These are phyloP conservation scores for Saccharomycopsis guyanensis DNA, from an alignment of 805 yeast species.

Conservation along the genomic window DNA sequence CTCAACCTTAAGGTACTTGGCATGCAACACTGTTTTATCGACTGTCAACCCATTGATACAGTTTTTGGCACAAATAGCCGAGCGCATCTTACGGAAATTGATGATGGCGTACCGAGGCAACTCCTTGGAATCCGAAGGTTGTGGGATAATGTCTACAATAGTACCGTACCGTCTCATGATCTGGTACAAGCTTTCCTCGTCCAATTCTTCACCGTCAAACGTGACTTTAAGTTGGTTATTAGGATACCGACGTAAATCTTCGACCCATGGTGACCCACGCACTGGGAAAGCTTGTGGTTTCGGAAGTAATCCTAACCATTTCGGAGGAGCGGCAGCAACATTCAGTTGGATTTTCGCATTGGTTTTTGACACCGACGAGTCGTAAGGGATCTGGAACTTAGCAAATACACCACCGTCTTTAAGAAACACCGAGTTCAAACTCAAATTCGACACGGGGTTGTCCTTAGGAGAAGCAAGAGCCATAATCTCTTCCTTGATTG, in stretches of 20 bases:
- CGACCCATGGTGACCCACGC: conserved; percentile 93
- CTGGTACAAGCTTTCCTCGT: conserved; percentile 67
- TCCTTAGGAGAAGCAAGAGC: conserved; percentile 32
- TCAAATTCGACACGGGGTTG: conserved; percentile 34
- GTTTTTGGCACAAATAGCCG: conserved; percentile 82
- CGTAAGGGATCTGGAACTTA: conserved; percentile 55
- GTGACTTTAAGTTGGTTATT: conserved; percentile 52
- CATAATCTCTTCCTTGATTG: conserved; percentile 3
- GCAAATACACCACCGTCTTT: conserved; percentile 96
- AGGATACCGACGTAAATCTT: conserved; percentile 78
- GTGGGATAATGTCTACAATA: conserved; percentile 65
- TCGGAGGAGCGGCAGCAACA: conserved; percentile 25
- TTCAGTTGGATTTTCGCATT: conserved; percentile 45
- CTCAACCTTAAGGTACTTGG: conserved; percentile 57
- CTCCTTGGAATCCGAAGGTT: conserved; percentile 37
- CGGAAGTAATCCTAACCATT: conserved; percentile 35
- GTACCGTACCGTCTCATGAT: conserved; percentile 83
- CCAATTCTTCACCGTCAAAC: conserved; percentile 69
- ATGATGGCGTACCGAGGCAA: conserved; percentile 46
- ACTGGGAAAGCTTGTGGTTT: conserved; percentile 61
- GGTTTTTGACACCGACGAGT: conserved; percentile 41
- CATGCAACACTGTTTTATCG: conserved; percentile 60
- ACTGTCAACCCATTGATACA: conserved; percentile 77
- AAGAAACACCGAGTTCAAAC: conserved; percentile 56
- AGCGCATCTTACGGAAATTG: conserved; percentile 45